Evolutionary conservation across 768 basidiomycete species (phyloP).

Genomic region (Gautieria morchelliformis): DNA sequence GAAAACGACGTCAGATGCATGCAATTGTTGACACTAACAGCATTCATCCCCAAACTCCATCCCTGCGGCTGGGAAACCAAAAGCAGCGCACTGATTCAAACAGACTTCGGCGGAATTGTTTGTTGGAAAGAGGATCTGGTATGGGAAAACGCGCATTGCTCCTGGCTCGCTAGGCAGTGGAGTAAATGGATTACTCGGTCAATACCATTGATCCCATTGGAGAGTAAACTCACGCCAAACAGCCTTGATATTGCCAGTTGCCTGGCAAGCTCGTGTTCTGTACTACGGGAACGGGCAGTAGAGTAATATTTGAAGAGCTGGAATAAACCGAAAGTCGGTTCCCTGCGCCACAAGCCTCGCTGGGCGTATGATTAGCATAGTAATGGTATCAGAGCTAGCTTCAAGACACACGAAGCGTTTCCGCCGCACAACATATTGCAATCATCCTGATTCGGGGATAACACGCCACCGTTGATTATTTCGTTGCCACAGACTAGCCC

Average conservation of each 20-base stretch:
- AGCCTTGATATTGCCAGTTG: slow-evolving; percentile 56
- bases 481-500: slow-evolving; percentile 59
- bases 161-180: slow-evolving; percentile 34
- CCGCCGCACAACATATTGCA: slow-evolving; percentile 76
- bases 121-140: slow-evolving; percentile 45
- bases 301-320: slow-evolving; percentile 38
- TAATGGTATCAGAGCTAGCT: background rate
- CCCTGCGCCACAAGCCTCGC: slow-evolving; percentile 65
- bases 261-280: slow-evolving; percentile 52
- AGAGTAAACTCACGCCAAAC: slow-evolving; percentile 40
- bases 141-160: slow-evolving; percentile 43
- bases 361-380: slow-evolving; percentile 15
- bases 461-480: slow-evolving; percentile 50
- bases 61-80: slow-evolving; percentile 64
- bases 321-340: slow-evolving; percentile 66
- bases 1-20: background rate
- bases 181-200: background rate
- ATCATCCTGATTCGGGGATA: slow-evolving; percentile 30
- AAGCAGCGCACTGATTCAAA: slow-evolving; percentile 56
- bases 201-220: background rate
- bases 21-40: slow-evolving; percentile 36
- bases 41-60: slow-evolving; percentile 65
- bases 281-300: slow-evolving; percentile 47
- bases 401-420: slow-evolving; percentile 41
- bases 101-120: slow-evolving; percentile 62